These are phyloP conservation scores for Adansonia rubrostipa DNA, from an alignment of 441 rosid species.

Conservation along the genomic window DNA sequence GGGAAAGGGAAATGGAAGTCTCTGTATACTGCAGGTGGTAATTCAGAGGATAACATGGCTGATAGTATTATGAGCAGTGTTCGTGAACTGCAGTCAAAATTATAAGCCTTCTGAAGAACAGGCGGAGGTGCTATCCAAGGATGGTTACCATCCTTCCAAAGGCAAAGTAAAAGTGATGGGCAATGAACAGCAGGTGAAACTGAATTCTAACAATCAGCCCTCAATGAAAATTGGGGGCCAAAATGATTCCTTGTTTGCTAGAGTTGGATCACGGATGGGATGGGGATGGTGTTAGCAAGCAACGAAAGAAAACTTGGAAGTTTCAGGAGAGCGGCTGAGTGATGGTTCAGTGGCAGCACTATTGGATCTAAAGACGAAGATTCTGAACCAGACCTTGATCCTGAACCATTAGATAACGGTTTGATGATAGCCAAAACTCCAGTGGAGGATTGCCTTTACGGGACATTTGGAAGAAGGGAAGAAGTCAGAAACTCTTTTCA, in stretches of 20 bases:
- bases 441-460: slow-evolving; percentile 52
- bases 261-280: slow-evolving; percentile 36
- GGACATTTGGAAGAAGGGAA: slow-evolving; percentile 80
- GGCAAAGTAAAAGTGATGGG: slow-evolving; percentile 46
- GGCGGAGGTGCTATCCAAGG: slow-evolving; percentile 59
- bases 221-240: slow-evolving; percentile 28
- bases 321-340: slow-evolving; percentile 74
- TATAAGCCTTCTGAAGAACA: slow-evolving; percentile 50
- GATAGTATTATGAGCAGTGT: slow-evolving; percentile 57
- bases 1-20: slow-evolving; percentile 53
- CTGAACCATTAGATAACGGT: slow-evolving; percentile 29
- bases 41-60: slow-evolving; percentile 48
- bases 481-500: slow-evolving; percentile 60
- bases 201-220: slow-evolving; percentile 22
- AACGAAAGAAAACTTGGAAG: slow-evolving; percentile 76
- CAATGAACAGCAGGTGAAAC: slow-evolving; percentile 39
- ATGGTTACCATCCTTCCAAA: slow-evolving; percentile 57
- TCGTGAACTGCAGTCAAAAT: slow-evolving; percentile 56
- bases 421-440: slow-evolving; percentile 34
- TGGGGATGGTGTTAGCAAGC: slow-evolving; percentile 55
- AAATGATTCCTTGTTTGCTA: slow-evolving; percentile 31
- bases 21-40: slow-evolving; percentile 33
- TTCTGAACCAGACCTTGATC: slow-evolving; percentile 48
- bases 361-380: slow-evolving; percentile 38
- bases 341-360: slow-evolving; percentile 75